phyloP scores from a whole-genome alignment of 176 grass and related monocot genomes.

The Chrysopogon serrulatus region DNA sequence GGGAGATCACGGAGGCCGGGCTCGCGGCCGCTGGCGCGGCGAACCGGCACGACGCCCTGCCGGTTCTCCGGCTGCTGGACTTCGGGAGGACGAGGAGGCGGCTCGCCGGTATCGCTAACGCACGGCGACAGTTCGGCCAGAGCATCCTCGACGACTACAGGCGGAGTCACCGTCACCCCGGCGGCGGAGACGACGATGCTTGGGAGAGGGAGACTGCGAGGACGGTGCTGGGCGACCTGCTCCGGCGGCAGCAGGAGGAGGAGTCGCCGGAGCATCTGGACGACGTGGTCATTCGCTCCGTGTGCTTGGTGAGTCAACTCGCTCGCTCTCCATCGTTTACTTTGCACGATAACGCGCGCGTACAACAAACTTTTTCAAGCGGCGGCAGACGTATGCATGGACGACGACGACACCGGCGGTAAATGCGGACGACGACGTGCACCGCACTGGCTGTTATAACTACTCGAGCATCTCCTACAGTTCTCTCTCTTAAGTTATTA shows the following conservation, averaged over 20 bases:
- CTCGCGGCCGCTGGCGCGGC: slow-evolving; percentile 18
- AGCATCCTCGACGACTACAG: slow-evolving; percentile 51
- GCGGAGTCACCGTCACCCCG: not conserved
- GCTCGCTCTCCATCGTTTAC: not conserved
- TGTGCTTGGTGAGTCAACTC: slow-evolving; percentile 46
- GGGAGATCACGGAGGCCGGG: slow-evolving; percentile 36
- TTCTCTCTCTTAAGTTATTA: too few relatives aligned
- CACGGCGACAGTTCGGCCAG: slow-evolving; percentile 35
- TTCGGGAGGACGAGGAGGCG: slow-evolving; percentile 26
- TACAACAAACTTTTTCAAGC: too few relatives aligned
- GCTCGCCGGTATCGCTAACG: slow-evolving; percentile 23
- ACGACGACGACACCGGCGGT: not conserved
- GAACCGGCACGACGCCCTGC: slow-evolving; percentile 54
- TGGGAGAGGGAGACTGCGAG: not conserved
- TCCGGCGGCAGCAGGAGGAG: slow-evolving; percentile 48
- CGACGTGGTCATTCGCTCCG: slow-evolving; percentile 47
- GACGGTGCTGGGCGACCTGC: slow-evolving; percentile 51
- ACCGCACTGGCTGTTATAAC: not conserved
- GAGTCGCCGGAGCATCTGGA: slow-evolving; percentile 44
- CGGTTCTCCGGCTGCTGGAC: slow-evolving; percentile 40
- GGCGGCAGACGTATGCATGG: not conserved
- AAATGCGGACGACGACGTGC: not conserved
- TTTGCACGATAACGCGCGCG: not conserved
- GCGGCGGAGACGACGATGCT: not conserved
- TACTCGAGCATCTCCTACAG: too few relatives aligned